Percentiles rank a stretch among this genome's conserved stretches.
These are phyloP conservation scores for Pestalotiopsis sp. DNA, from an alignment of 2,329 filamentous ascomycete species.

Conservation along the genomic window DNA sequence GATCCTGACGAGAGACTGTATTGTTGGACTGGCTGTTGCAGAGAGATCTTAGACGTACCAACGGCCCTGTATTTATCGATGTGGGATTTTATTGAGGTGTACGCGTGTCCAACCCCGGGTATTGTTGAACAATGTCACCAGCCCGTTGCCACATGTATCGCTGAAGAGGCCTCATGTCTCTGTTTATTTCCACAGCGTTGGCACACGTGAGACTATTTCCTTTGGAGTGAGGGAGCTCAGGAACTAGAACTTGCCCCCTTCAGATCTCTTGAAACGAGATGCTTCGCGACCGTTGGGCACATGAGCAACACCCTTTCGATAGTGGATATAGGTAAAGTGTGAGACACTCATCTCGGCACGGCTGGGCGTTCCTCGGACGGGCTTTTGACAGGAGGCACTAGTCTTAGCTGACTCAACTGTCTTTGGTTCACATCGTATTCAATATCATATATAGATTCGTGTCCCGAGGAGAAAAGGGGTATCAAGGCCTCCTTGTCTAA, in stretches of 20 bases:
- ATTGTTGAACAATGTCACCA: background rate
- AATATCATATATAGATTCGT: background rate
- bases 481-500: background rate
- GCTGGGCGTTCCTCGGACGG: background rate
- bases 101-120: background rate
- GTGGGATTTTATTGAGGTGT: background rate
- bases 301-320: background rate
- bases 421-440: background rate
- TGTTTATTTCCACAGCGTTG: background rate
- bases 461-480: background rate
- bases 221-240: background rate
- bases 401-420: background rate
- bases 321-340: background rate
- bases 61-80: background rate
- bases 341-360: slow-evolving; percentile 7
- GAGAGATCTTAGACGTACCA: background rate
- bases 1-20: background rate
- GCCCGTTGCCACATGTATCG: background rate
- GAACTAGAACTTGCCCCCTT: background rate
- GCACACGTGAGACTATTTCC: background rate
- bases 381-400: background rate
- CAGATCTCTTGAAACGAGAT: background rate
- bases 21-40: background rate
- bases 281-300: background rate
- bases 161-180: background rate